A percentile compares a stretch with the other conserved stretches of the same genome.
Evolutionary conservation across 495 filamentous ascomycete genomes (phyloP).

Genomic region (Daldinia childiae): DNA sequence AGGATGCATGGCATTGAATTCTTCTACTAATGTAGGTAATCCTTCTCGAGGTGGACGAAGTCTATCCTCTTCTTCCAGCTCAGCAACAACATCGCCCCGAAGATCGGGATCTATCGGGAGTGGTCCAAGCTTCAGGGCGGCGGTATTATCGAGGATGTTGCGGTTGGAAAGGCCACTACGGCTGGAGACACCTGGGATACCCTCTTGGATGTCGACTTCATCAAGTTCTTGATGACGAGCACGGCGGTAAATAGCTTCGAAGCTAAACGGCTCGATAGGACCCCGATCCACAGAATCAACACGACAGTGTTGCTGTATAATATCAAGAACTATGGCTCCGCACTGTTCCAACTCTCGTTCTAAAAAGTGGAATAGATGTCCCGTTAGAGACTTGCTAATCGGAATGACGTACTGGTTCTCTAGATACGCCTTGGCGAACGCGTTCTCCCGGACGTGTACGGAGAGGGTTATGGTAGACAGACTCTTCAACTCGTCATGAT

Average conservation of each 20-base stretch:
- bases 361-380: conserved; percentile 84
- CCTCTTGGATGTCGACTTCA: conserved; percentile 86
- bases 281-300: conserved; percentile 79
- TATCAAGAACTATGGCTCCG: conserved; percentile 75
- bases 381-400: conserved; percentile 79
- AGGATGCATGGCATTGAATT: conserved; percentile 74
- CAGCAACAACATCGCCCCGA: conserved; percentile 81
- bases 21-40: conserved; percentile 72
- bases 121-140: conserved; percentile 77
- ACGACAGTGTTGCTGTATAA: conserved; percentile 78
- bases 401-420: conserved; percentile 88
- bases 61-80: conserved; percentile 80
- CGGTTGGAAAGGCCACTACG: conserved; percentile 80
- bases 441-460: conserved; percentile 77
- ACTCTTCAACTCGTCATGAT: conserved; percentile 76
- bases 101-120: conserved; percentile 81
- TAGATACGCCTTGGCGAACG: conserved; percentile 77
- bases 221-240: conserved; percentile 59
- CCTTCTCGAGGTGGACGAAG: conserved; percentile 73
- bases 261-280: conserved; percentile 78
- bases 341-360: conserved; percentile 83
- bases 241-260: conserved; percentile 80
- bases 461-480: conserved; percentile 76
- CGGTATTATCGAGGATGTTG: conserved; percentile 65
- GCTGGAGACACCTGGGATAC: conserved; percentile 84